These are phyloP conservation scores for Pseudovirgaria hyperparasitica DNA, from an alignment of 2,329 filamentous ascomycete species.

Conservation along the genomic window DNA sequence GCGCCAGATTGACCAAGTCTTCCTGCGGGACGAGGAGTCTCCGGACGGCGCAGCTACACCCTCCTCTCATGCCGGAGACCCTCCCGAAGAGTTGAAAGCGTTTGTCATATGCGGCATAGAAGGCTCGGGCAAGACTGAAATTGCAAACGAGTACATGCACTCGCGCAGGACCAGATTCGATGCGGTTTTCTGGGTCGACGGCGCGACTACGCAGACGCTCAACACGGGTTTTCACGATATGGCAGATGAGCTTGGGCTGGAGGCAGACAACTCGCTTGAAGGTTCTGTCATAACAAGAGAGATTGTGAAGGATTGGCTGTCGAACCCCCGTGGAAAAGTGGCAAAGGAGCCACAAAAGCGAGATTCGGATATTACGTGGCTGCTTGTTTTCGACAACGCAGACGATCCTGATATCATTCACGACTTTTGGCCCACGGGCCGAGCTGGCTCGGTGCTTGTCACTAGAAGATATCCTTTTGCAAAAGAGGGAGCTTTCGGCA, in stretches of 20 bases:
- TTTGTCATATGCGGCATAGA: not conserved
- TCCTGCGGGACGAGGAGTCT: too few species aligned
- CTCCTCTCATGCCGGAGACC: too few species aligned
- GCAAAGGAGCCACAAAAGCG: not conserved
- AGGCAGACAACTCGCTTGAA: not conserved
- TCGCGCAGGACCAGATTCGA: not conserved
- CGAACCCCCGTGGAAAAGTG: not conserved
- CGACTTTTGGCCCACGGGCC: not conserved
- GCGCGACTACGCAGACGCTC: not conserved
- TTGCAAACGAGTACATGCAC: not conserved
- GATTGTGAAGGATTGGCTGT: not conserved
- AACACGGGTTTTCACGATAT: too few species aligned
- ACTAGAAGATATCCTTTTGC: not conserved
- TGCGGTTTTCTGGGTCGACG: not conserved
- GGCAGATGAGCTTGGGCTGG: too few species aligned
- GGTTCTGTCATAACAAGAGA: not conserved
- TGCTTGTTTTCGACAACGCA: not conserved
- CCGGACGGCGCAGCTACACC: too few species aligned
- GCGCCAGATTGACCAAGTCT: too few species aligned
- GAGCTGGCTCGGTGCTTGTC: not conserved
- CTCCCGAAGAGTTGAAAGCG: too few species aligned
- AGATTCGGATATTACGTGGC: too few species aligned
- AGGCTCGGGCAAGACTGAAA: constrained; percentile 1
- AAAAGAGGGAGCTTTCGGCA: too few species aligned
- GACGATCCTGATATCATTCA: not conserved